Conservation (phyloP, 2,329 filamentous ascomycete genomes). For the Ophiostoma australiae region DNA sequence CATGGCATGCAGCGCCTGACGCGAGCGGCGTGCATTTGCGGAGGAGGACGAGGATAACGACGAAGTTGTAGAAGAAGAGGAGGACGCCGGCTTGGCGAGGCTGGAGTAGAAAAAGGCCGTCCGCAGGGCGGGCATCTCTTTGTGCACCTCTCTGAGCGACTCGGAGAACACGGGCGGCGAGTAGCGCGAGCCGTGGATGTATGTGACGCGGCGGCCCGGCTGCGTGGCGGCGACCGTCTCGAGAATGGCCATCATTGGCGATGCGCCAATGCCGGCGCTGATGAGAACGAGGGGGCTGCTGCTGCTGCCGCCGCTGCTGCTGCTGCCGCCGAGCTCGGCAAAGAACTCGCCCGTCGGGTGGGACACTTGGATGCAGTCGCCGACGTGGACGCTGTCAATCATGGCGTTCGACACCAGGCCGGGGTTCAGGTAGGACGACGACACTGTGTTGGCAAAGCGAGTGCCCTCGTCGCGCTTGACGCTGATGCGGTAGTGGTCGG, state of each 20-base stretch:
- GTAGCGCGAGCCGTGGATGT: constrained; percentile 54
- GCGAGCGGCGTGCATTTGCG: constrained; percentile 5
- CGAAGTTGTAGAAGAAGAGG: background rate
- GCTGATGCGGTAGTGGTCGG: constrained; percentile 59
- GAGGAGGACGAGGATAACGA: constrained; percentile 18
- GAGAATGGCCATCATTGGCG: constrained; percentile 57
- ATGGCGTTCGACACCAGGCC: constrained; percentile 67
- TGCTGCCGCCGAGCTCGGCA: constrained; percentile 30
- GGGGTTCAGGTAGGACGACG: constrained; percentile 46
- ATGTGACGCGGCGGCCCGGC: constrained; percentile 49
- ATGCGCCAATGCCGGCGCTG: constrained; percentile 56
- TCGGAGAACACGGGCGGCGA: constrained; percentile 50
- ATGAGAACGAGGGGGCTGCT: constrained; percentile 54
- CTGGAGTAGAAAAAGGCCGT: constrained; percentile 49
- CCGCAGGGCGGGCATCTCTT: constrained; percentile 35
- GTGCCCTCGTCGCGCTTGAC: constrained; percentile 62
- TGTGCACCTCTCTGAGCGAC: constrained; percentile 44
- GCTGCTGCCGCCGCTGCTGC: constrained; percentile 35
- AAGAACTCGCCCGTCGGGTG: constrained; percentile 61
- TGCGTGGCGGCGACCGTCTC: constrained; percentile 47
- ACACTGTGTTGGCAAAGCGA: constrained; percentile 40
- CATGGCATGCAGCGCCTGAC: constrained; percentile 19
- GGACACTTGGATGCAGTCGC: constrained; percentile 59
- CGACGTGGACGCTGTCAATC: constrained; percentile 56
- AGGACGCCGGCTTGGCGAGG: background rate